These are phyloP conservation scores for Tetrapisispora pingtungensis DNA, from an alignment of 805 yeast genomes.

Conservation along the genomic window DNA sequence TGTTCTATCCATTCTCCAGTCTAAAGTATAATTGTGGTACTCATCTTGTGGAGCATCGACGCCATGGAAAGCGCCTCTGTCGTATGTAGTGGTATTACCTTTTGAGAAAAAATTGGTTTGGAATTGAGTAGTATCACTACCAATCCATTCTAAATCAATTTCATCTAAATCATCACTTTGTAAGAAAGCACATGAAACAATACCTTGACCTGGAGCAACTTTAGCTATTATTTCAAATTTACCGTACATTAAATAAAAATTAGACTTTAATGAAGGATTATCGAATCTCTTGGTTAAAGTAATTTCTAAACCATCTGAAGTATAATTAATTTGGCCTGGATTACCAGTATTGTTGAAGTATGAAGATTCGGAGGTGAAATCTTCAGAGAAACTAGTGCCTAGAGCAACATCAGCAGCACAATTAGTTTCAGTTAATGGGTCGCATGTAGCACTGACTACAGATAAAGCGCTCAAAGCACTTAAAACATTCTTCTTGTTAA, in stretches of 20 bases:
- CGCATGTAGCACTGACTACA: constrained; percentile 25
- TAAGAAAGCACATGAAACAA: constrained; percentile 70
- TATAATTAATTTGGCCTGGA: constrained; percentile 36
- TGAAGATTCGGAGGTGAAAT: constrained; percentile 39
- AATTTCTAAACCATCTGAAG: constrained; percentile 51
- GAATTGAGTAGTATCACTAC: constrained; percentile 63
- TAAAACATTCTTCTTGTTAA: not conserved
- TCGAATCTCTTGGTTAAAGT: constrained; percentile 55
- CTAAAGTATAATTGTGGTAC: constrained; percentile 72
- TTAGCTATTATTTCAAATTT: constrained; percentile 60
- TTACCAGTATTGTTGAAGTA: constrained; percentile 35
- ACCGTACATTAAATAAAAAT: constrained; percentile 85
- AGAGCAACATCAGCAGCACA: constrained; percentile 53
- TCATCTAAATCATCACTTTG: constrained; percentile 85
- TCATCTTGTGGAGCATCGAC: constrained; percentile 44
- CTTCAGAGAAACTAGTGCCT: constrained; percentile 42
- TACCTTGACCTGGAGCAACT: constrained; percentile 71
- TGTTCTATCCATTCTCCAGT: constrained; percentile 62
- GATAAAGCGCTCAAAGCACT: not conserved
- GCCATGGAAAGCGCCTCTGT: constrained; percentile 65
- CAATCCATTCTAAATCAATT: constrained; percentile 81
- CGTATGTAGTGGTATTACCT: constrained; percentile 67
- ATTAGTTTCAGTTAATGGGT: constrained; percentile 33
- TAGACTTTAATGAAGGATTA: constrained; percentile 68
- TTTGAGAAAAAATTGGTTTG: constrained; percentile 76